Evolutionary conservation across 257 asterid genomes (phyloP), one percentile per base, ranked within the genome.

Genomic region (Solanum sitiens): DNA sequence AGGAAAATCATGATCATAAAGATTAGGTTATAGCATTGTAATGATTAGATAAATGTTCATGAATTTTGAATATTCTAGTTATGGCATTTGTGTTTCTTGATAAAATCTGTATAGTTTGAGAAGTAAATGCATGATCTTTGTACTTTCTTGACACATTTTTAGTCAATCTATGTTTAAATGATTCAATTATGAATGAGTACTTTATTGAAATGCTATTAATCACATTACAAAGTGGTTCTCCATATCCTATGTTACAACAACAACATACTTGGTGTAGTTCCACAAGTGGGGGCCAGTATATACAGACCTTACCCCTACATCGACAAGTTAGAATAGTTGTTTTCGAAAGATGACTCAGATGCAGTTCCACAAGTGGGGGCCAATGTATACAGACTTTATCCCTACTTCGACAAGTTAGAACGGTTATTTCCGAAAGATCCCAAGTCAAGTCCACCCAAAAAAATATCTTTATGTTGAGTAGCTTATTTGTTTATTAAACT

Each of bases 1-100:
- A 89, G 45, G 92, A 89, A 87, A 92, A 91, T 75, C 80, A 85
- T 30, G 80, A 85, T 72, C 88, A 76, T 32, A 85, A 85, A 85
- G 86, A 75, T 47, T 88, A 88, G 86, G 11, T 85, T 73, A 50
- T 18, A 50, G 11, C 32, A 30, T 79, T 79, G 85, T 27, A 77
- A 27, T 79, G 40, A 79, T 30, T 50, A 82, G 85, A 50, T 42
- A 47, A 80, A 50, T 50, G 85, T 11, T 82, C 10, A 67, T 82
- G 35, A 21, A 20, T 82, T 82, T 47, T 30, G 11, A 82, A 82
- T 50, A 18, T 82, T 80, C 42, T 82, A 50, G 70, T 50, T 27
- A 47, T 80, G 85, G 85, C 70, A 6, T 25, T 80, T 82, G 67
- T 80, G 32, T 82, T 50, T 30, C 37, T 82, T 32, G 85, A 82